phyloP scores from a whole-genome alignment of 208 protist species.

The Borovskyia barvae region DNA sequence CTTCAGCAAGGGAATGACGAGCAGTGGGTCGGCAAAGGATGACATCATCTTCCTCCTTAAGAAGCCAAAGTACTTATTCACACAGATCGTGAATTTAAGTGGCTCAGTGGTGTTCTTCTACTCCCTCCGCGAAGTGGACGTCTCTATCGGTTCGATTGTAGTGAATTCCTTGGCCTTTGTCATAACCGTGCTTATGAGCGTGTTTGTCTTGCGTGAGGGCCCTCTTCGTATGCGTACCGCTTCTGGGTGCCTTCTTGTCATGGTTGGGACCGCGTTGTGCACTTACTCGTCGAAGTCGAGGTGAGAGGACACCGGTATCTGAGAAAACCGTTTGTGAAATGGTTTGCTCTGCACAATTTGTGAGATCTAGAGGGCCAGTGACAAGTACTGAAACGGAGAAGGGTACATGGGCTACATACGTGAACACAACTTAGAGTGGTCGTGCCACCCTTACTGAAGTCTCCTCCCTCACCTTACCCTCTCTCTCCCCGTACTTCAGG shows the following conservation, averaged over 20 bases:
- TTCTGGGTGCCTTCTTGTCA: constrained; percentile 55
- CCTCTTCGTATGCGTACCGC: constrained; percentile 36
- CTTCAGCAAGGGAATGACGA: constrained; percentile 69
- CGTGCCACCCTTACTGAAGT: no score
- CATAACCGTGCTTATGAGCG: constrained; percentile 75
- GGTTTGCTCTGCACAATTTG: no score
- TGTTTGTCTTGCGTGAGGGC: constrained; percentile 64
- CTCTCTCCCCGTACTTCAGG: no score
- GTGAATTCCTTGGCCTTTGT: constrained; percentile 84
- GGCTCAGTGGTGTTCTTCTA: constrained; percentile 82
- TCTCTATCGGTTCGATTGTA: constrained; percentile 80
- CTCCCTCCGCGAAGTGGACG: constrained; percentile 66
- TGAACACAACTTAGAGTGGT: no score
- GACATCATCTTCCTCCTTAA: constrained; percentile 61
- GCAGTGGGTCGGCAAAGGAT: constrained; percentile 43
- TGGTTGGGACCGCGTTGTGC: constrained; percentile 75
- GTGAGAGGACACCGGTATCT: not conserved
- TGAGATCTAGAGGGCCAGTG: no score
- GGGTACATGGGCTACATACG: no score
- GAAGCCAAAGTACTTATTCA: constrained; percentile 69
- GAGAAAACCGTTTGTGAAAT: no score
- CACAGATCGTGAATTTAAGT: constrained; percentile 64
- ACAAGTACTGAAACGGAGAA: no score
- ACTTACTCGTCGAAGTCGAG: constrained; percentile 44
- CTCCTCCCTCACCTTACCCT: no score